Conservation (phyloP, 1,284 basidiomycete genomes). For the Pulveroboletus ridleyi region DNA sequence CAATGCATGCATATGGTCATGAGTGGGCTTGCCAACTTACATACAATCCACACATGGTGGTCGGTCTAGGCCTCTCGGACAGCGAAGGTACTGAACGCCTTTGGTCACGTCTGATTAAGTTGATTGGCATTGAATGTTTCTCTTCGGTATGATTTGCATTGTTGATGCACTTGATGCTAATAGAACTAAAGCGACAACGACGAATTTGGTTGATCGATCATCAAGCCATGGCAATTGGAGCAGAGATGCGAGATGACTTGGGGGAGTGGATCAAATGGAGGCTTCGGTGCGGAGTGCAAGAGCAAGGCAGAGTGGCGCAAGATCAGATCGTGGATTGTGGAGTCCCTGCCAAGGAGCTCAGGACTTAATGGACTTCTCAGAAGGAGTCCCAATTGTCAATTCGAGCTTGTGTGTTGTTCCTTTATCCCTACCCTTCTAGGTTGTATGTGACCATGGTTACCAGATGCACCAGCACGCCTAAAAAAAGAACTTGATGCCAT, state of each 20-base stretch:
- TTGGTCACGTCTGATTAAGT: too few species aligned
- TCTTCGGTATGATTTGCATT: background rate
- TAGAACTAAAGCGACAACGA: background rate
- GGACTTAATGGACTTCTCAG: background rate
- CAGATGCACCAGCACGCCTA: slow-evolving; percentile 41
- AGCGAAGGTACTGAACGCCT: too few species aligned
- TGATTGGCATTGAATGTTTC: background rate
- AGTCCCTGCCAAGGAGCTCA: background rate
- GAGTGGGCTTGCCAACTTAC: too few species aligned
- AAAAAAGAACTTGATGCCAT: slow-evolving; percentile 42
- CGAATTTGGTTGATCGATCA: background rate
- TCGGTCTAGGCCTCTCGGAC: too few species aligned
- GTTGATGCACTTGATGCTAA: too few species aligned
- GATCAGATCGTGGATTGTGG: background rate
- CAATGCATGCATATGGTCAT: too few species aligned
- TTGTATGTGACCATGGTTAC: background rate
- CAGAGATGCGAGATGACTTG: background rate
- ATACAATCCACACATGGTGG: too few species aligned
- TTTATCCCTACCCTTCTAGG: too few species aligned
- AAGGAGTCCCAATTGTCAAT: too few species aligned
- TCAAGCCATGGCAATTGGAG: background rate
- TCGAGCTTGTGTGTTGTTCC: background rate
- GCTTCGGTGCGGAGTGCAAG: background rate
- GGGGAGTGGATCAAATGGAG: background rate
- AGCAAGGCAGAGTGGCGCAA: background rate